Evolutionary conservation across 140 eudicot species (phyloP).

Genomic region (Cichorium intybus): DNA sequence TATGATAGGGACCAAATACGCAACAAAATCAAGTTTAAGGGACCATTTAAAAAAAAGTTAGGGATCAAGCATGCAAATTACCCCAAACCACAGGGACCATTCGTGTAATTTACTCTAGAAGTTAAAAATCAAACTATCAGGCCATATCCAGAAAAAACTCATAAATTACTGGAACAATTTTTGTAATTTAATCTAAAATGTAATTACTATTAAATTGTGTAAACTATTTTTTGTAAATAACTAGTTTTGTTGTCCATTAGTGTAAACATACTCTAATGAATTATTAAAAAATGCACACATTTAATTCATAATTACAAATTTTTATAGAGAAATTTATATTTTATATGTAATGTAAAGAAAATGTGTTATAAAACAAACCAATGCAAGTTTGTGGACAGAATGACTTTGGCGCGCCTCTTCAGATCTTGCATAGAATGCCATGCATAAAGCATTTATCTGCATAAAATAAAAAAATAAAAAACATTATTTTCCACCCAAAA

Average conservation of each 20-base stretch:
- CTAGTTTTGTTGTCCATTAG: background rate
- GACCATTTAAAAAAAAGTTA: too few species aligned
- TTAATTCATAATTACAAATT: background rate
- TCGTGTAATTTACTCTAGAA: too few species aligned
- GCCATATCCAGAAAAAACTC: too few species aligned
- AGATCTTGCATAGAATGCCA: conserved; percentile 97
- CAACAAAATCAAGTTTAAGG: too few species aligned
- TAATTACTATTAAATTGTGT: too few species aligned
- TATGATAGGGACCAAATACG: too few species aligned
- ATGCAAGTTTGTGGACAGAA: conserved; percentile 86
- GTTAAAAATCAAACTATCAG: too few species aligned
- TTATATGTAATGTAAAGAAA: background rate
- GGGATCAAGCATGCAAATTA: too few species aligned
- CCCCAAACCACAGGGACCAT: too few species aligned
- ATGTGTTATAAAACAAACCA: conserved; percentile 47
- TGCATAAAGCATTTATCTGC: conserved; percentile 92
- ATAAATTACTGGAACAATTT: too few species aligned
- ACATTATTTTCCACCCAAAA: conserved; percentile 6
- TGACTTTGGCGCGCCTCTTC: conserved; percentile 97
- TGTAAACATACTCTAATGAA: background rate
- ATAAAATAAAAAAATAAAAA: conserved; percentile 7
- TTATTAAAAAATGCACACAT: background rate
- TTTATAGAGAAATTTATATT: background rate
- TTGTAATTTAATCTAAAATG: too few species aligned
- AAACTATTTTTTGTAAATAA: background rate